A percentile compares a stretch with the other conserved stretches of the same genome.
These are phyloP conservation scores for Asparagopsis taxiformis DNA, from an alignment of 31 red algal species.

Conservation along the genomic window DNA sequence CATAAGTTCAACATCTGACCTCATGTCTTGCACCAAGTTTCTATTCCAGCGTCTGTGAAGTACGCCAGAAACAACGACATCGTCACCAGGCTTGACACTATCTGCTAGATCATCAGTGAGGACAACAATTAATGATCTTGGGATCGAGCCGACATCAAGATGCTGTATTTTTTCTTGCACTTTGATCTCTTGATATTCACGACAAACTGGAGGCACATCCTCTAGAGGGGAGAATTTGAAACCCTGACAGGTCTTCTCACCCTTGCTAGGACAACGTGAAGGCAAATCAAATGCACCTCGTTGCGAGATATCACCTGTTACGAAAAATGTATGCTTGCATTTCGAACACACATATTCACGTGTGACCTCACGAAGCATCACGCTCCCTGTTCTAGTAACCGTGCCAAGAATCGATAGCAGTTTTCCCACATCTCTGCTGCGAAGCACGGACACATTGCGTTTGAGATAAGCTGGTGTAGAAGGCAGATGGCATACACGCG, in stretches of 20 bases:
- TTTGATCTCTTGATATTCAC: slow-evolving; percentile 95
- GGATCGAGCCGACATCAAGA: slow-evolving; percentile 83
- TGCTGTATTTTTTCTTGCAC: slow-evolving; percentile 87
- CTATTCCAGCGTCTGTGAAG: slow-evolving; percentile 70
- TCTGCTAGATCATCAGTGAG: slow-evolving; percentile 94
- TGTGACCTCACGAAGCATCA: slow-evolving; percentile 77
- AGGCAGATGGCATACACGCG: slow-evolving; percentile 37
- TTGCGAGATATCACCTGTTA: slow-evolving; percentile 55
- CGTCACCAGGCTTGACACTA: slow-evolving; percentile 92
- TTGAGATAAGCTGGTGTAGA: slow-evolving; percentile 31
- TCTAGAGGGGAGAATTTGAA: slow-evolving; percentile 41
- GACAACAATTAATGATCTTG: slow-evolving; percentile 80
- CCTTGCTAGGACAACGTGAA: slow-evolving; percentile 51
- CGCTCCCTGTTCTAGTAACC: slow-evolving; percentile 81
- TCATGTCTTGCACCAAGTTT: slow-evolving; percentile 26
- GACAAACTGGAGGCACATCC: slow-evolving; percentile 32
- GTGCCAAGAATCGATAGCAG: slow-evolving; percentile 78
- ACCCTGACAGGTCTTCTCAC: slow-evolving; percentile 44
- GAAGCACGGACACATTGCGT: slow-evolving; percentile 54
- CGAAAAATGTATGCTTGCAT: slow-evolving; percentile 70
- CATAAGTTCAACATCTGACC: slow-evolving; percentile 72
- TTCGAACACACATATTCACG: slow-evolving; percentile 69
- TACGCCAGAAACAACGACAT: slow-evolving; percentile 74
- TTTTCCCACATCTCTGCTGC: slow-evolving; percentile 66
- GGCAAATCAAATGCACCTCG: slow-evolving; percentile 74